Percentiles rank a stretch among this genome's conserved stretches.
Evolutionary conservation across 495 filamentous ascomycete genomes (phyloP).

Genomic region (Venustampulla echinocandica): DNA sequence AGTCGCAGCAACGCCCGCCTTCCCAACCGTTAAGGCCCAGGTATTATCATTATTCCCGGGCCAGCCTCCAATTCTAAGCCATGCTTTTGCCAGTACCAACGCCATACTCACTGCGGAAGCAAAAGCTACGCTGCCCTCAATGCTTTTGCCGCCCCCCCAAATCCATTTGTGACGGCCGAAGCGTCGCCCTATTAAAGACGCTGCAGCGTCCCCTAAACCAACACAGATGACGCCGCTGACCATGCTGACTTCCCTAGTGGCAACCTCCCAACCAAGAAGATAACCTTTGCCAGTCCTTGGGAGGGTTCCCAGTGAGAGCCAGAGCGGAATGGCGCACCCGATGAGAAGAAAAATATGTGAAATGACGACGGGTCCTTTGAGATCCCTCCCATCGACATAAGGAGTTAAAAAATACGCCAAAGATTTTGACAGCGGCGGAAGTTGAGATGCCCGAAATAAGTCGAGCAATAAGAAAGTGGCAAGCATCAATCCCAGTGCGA

Average conservation of each 20-base stretch:
- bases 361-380: slow-evolving; percentile 88
- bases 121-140: slow-evolving; percentile 88
- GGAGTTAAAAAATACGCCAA: slow-evolving; percentile 80
- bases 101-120: slow-evolving; percentile 68
- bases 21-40: slow-evolving; percentile 41
- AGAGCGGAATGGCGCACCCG: slow-evolving; percentile 91
- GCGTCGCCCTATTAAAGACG: slow-evolving; percentile 82
- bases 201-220: slow-evolving; percentile 89
- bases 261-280: slow-evolving; percentile 67
- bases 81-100: slow-evolving; percentile 58
- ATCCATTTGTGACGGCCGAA: slow-evolving; percentile 86
- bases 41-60: slow-evolving; percentile 28
- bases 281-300: slow-evolving; percentile 39
- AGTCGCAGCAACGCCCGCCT: slow-evolving; percentile 58
- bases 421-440: slow-evolving; percentile 77
- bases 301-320: slow-evolving; percentile 70
- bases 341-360: slow-evolving; percentile 93
- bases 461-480: slow-evolving; percentile 82
- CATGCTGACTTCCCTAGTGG: slow-evolving; percentile 69
- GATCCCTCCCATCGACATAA: slow-evolving; percentile 89
- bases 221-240: slow-evolving; percentile 87
- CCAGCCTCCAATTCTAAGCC: slow-evolving; percentile 73
- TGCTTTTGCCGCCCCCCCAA: slow-evolving; percentile 91
- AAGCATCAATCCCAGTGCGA: slow-evolving; percentile 67
- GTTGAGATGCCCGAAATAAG: slow-evolving; percentile 77